A percentile compares a stretch with the other conserved stretches of the same genome.
phyloP scores from a whole-genome alignment of 1,284 basidiomycete genomes.

The Amylostereum areolatum region DNA sequence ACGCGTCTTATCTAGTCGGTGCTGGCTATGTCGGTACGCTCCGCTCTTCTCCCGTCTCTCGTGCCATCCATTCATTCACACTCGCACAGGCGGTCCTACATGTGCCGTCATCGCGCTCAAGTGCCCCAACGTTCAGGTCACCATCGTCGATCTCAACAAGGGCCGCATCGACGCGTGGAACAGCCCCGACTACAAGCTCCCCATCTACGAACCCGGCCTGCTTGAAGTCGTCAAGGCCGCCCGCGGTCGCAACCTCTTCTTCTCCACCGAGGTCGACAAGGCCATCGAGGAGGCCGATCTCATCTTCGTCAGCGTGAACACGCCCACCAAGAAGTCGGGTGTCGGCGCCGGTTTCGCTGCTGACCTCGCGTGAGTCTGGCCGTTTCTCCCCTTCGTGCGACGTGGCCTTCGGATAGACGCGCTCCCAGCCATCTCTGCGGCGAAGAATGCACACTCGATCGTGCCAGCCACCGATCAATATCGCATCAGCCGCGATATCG shows the following conservation, averaged over 20 bases:
- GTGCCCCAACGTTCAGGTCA: conserved; percentile 92
- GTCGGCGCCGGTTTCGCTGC: conserved; percentile 97
- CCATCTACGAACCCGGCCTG: conserved; percentile 98
- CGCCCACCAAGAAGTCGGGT: conserved; percentile 97
- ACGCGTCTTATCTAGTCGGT: conserved; percentile 54
- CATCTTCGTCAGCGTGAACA: conserved; percentile 90
- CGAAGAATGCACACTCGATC: too few species aligned
- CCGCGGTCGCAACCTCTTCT: conserved; percentile 94
- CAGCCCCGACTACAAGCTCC: conserved; percentile 64
- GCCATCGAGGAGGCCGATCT: conserved; percentile 90
- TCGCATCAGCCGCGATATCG: too few species aligned
- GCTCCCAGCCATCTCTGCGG: too few species aligned
- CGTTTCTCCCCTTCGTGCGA: conserved; percentile 1
- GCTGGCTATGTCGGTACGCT: conserved; percentile 88
- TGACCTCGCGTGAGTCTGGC: conserved; percentile 77
- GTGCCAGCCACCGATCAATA: too few species aligned
- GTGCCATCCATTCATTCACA: neutral
- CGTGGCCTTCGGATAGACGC: neutral
- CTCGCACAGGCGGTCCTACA: conserved; percentile 74
- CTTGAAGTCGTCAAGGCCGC: conserved; percentile 86
- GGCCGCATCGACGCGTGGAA: conserved; percentile 97
- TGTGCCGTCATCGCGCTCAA: conserved; percentile 94
- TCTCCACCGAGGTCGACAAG: conserved; percentile 93
- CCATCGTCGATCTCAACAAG: conserved; percentile 97
- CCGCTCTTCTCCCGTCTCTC: neutral